A percentile compares a stretch with the other conserved stretches of the same genome.
Evolutionary conservation across 164 flowering plant genomes (phyloP).

Genomic region (Paratinospora sagittata): DNA sequence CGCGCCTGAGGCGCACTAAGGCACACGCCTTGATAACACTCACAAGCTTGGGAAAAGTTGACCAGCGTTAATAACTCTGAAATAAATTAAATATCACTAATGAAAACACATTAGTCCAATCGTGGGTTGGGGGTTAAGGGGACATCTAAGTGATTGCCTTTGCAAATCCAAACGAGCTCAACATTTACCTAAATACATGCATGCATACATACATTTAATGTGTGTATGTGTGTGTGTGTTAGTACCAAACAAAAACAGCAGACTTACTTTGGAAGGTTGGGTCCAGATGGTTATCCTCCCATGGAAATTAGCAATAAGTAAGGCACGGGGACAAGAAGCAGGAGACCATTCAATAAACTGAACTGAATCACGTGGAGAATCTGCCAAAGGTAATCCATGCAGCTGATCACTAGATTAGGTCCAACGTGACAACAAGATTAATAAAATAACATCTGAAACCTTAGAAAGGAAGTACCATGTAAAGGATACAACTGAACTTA

Average conservation of each 20-base stretch:
- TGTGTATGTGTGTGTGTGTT: not conserved
- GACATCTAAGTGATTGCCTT: too few relatives aligned
- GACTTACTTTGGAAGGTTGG: constrained; percentile 83
- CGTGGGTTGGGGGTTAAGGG: too few relatives aligned
- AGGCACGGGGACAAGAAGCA: constrained; percentile 80
- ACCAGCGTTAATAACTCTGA: not conserved
- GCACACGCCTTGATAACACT: too few relatives aligned
- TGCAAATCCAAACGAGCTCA: not conserved
- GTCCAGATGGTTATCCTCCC: constrained; percentile 94
- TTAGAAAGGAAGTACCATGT: not conserved
- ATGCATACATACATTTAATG: not conserved
- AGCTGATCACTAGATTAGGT: constrained; percentile 1
- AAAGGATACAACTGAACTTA: too few relatives aligned
- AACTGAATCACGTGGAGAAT: constrained; percentile 98
- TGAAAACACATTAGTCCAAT: too few relatives aligned
- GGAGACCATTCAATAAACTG: constrained; percentile 99
- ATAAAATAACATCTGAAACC: not conserved
- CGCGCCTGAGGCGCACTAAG: too few relatives aligned
- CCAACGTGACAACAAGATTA: not conserved
- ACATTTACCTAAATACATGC: not conserved
- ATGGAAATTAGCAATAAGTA: constrained; percentile 88
- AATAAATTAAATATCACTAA: not conserved
- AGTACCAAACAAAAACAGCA: not conserved
- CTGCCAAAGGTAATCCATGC: constrained; percentile 35
- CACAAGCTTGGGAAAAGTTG: not conserved